Evolutionary conservation across 176 grass and related monocot species (phyloP).

Genomic region (Bolboschoenus planiculmis): DNA sequence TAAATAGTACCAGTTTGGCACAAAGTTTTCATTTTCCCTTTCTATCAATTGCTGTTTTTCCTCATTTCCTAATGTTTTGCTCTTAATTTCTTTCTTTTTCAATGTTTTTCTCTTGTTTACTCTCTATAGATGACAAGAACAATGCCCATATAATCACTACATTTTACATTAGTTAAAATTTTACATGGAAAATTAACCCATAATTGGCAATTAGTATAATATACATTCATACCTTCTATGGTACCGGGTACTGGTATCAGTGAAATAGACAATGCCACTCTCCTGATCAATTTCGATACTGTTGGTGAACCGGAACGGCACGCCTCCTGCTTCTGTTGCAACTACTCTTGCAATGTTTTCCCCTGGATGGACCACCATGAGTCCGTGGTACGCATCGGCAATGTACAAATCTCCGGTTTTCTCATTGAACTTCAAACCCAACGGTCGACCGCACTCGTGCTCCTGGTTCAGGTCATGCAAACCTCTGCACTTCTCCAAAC

Average conservation of each 20-base stretch:
- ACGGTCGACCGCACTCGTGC: constrained; percentile 66
- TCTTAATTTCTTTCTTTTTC: too few relatives aligned
- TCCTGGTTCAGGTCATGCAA: constrained; percentile 40
- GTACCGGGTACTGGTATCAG: constrained; percentile 52
- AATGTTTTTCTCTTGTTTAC: not conserved
- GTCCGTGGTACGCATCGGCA: constrained; percentile 60
- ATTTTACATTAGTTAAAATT: not conserved
- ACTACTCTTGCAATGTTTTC: constrained; percentile 33
- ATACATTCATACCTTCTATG: constrained; percentile 36
- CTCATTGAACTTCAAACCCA: constrained; percentile 52
- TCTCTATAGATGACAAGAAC: too few relatives aligned
- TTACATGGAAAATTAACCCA: not conserved
- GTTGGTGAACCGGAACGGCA: constrained; percentile 48
- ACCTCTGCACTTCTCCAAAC: constrained; percentile 52
- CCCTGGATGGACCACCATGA: constrained; percentile 18
- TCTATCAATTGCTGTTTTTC: not conserved
- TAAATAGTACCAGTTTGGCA: not conserved
- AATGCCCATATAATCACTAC: not conserved
- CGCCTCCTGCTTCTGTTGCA: constrained; percentile 6
- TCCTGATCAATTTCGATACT: constrained; percentile 54
- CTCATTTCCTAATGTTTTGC: not conserved
- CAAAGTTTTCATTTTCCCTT: not conserved
- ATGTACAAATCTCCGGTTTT: constrained; percentile 39
- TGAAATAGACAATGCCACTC: constrained; percentile 62
- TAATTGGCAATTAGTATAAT: not conserved